Evolutionary conservation across 2,329 filamentous ascomycete genomes (phyloP), one percentile per base, ranked within the genome.

Genomic region (Boeremia lycopersici): DNA sequence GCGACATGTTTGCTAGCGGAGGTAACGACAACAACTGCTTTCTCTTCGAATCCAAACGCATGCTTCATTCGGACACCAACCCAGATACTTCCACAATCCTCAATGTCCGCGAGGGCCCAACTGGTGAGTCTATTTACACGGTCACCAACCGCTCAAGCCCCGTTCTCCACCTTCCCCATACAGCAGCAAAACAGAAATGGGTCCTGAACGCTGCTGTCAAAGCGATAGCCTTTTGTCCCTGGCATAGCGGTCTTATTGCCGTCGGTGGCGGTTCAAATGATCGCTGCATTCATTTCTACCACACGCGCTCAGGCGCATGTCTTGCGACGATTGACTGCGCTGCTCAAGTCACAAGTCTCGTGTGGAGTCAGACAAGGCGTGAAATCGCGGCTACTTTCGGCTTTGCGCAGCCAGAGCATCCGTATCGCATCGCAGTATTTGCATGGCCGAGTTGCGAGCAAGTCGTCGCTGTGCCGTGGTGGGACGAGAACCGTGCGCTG

Each of bases 321-420:
- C 83, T 99, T 28, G 93, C 93, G 2, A 96, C 89, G 1, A 98
- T 99, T 67, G 89, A 92, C 57, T 95, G 96, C 35, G 88, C 90
- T 31, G 91, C 95, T 2, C 95, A 99, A 77, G 91, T 99, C 43
- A 99, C 95, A 0, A 90, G 90, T 42, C 81, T 99, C 28, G 88
- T 96, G 55, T 99, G 91, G 93, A 95, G 90, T 48, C 89, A 84
- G 26, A 93, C 87, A 10, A 84, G 90, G 10, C 86, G 89, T 33
- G 95, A 98, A 73, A 95, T 99, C 60, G 90, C 86, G 0, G 95
- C 92, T 1, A 97, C 93, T 0, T 97, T 99, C 76, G 93, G 95
- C 4, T 98, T 96, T 70, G 86, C 93, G 3, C 89, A 96, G 63
- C 92, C 93, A 1, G 90, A 96, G 36, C 95, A 99, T 69, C 86